Conservation (phyloP, 306 rosid genomes). For the Echinosophora koreensis region DNA sequence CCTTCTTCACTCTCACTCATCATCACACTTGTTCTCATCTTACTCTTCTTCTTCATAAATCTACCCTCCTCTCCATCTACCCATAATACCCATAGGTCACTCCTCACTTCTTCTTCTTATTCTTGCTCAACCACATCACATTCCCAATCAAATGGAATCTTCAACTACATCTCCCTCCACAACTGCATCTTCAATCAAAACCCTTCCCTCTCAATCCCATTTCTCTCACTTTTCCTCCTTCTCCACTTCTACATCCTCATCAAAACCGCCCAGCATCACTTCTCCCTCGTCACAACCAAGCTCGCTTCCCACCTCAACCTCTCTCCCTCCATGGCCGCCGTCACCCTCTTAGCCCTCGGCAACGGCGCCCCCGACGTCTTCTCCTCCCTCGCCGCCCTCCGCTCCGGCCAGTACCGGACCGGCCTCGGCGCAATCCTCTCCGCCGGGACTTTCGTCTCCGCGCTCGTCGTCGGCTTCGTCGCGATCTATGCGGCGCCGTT, state of each 20-base stretch:
- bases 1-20: slow-evolving; percentile 35
- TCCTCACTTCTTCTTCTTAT: slow-evolving; percentile 12
- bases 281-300: slow-evolving; percentile 79
- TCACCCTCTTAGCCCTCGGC: slow-evolving; percentile 86
- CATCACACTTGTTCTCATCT: background rate
- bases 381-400: slow-evolving; percentile 85
- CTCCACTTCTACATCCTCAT: slow-evolving; percentile 90
- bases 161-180: slow-evolving; percentile 57
- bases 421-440: slow-evolving; percentile 92
- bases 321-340: slow-evolving; percentile 91
- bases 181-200: slow-evolving; percentile 56
- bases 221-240: slow-evolving; percentile 66
- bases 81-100: slow-evolving; percentile 53
- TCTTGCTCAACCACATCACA: slow-evolving; percentile 46
- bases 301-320: slow-evolving; percentile 76
- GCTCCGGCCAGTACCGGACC: slow-evolving; percentile 81
- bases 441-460: slow-evolving; percentile 92
- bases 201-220: slow-evolving; percentile 55
- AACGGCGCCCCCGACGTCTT: slow-evolving; percentile 96
- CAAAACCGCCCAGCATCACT: slow-evolving; percentile 87
- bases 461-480: slow-evolving; percentile 91
- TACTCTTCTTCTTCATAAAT: slow-evolving; percentile 25
- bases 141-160: slow-evolving; percentile 56
- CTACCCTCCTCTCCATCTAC: slow-evolving; percentile 26
- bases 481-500: slow-evolving; percentile 92